Evolutionary conservation across 495 filamentous ascomycete genomes (phyloP).

Genomic region (Penicillium waksmanii): DNA sequence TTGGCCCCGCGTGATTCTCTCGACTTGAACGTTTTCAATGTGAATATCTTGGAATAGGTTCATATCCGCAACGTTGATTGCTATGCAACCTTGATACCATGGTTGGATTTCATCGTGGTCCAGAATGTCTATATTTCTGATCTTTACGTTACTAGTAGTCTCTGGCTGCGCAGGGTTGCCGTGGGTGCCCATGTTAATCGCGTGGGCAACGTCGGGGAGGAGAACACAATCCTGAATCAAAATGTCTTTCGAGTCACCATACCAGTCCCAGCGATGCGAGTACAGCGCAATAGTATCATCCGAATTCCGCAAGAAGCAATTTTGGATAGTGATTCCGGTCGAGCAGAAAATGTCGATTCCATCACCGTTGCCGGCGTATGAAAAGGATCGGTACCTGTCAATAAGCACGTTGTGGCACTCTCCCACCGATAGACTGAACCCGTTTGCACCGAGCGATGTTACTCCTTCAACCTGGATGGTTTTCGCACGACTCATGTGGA

Average conservation of each 20-base stretch:
- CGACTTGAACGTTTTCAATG: not conserved
- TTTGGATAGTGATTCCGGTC: constrained; percentile 9
- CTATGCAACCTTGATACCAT: not conserved
- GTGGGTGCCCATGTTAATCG: not conserved
- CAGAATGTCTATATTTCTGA: not conserved
- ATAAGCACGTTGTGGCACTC: not conserved
- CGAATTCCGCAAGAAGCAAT: constrained; percentile 20
- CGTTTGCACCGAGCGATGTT: not conserved
- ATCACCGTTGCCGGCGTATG: constrained; percentile 19
- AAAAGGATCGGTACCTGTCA: constrained; percentile 15
- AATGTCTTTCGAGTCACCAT: constrained; percentile 19
- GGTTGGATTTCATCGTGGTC: not conserved
- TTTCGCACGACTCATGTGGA: not conserved
- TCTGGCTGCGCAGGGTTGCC: not conserved
- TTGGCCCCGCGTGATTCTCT: constrained; percentile 14
- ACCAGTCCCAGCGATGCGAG: constrained; percentile 17
- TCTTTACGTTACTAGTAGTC: not conserved
- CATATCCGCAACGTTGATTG: not conserved
- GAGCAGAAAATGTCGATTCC: constrained; percentile 26
- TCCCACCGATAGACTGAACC: not conserved
- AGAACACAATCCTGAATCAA: not conserved
- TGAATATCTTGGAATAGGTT: not conserved
- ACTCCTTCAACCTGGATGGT: not conserved
- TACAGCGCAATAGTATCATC: constrained; percentile 26
- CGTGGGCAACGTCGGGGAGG: not conserved